A percentile compares a stretch with the other conserved stretches of the same genome.
phyloP scores from a whole-genome alignment of 495 filamentous ascomycete genomes.

The Talaromyces borbonicus region DNA sequence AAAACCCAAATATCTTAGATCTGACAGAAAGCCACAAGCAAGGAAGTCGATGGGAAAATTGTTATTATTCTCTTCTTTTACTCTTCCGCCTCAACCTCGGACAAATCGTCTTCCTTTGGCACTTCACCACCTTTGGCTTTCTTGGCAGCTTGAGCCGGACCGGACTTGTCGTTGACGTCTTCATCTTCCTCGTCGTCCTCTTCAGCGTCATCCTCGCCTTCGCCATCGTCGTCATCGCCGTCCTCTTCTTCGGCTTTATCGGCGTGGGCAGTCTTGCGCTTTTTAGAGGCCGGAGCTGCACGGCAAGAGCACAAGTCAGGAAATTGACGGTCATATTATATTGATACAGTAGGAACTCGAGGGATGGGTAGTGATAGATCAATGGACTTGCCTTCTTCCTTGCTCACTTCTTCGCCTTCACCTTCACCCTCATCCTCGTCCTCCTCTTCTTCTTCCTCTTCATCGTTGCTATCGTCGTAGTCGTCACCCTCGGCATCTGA shows the following conservation, averaged over 20 bases:
- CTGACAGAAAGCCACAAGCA: background rate
- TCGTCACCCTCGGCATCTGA: constrained; percentile 44
- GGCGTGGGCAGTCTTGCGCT: constrained; percentile 21
- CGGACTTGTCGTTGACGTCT: constrained; percentile 17
- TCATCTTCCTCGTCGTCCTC: constrained; percentile 4
- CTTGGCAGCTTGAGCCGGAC: constrained; percentile 32
- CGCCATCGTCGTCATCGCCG: constrained; percentile 1
- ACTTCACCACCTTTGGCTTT: constrained; percentile 33
- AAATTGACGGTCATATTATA: background rate
- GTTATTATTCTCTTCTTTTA: constrained; percentile 10
- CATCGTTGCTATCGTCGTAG: constrained; percentile 27
- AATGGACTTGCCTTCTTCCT: constrained; percentile 4
- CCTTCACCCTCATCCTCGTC: constrained; percentile 6
- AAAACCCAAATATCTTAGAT: background rate
- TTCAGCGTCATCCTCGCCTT: constrained; percentile 2
- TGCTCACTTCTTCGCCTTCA: background rate
- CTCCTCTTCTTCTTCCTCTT: constrained; percentile 9
- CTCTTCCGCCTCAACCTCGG: constrained; percentile 25
- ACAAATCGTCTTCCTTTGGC: constrained; percentile 39
- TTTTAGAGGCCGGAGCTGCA: constrained; percentile 5
- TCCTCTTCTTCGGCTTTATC: constrained; percentile 18
- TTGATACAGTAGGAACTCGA: background rate
- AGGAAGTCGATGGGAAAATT: background rate
- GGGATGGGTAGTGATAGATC: background rate
- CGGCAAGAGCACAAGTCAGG: background rate